phyloP scores from a whole-genome alignment of 257 asterid genomes.

The Ligustrum vulgare region DNA sequence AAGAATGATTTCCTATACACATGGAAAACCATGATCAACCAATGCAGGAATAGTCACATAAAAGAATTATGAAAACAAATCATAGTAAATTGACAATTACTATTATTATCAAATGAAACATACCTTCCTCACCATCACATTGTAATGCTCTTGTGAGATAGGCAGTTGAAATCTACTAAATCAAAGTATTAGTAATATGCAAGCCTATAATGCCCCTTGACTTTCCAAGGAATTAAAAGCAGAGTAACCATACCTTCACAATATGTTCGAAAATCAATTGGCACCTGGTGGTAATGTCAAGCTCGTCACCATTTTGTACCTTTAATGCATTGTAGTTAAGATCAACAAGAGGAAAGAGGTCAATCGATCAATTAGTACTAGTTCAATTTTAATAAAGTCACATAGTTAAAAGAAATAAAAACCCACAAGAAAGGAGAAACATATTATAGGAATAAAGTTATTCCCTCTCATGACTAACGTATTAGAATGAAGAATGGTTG shows the following conservation, averaged over 20 bases:
- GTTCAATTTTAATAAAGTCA: too few relatives aligned
- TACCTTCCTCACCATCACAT: conserved; percentile 44
- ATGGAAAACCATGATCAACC: too few relatives aligned
- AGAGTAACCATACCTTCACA: conserved; percentile 54
- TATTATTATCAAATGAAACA: not conserved
- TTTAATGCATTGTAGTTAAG: conserved; percentile 29
- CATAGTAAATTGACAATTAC: not conserved
- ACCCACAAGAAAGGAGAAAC: too few relatives aligned
- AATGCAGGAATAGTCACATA: conserved; percentile 1
- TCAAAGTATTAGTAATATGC: conserved; percentile 16
- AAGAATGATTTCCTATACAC: not conserved
- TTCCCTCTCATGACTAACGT: too few relatives aligned
- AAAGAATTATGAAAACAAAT: conserved; percentile 10
- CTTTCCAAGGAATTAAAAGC: conserved; percentile 8
- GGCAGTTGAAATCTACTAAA: conserved; percentile 45
- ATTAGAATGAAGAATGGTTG: not conserved
- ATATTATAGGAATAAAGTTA: too few relatives aligned
- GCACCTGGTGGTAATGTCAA: conserved; percentile 53
- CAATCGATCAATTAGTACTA: too few relatives aligned
- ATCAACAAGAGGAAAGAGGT: not conserved
- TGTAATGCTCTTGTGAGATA: conserved; percentile 38
- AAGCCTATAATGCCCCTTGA: conserved; percentile 15
- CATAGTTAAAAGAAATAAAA: too few relatives aligned
- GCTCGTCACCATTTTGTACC: conserved; percentile 55
- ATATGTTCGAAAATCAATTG: conserved; percentile 55